Evolutionary conservation across 352 stramenopile species (phyloP), one percentile per base, ranked within the genome.

Genomic region (Phytophthora palmivora): DNA sequence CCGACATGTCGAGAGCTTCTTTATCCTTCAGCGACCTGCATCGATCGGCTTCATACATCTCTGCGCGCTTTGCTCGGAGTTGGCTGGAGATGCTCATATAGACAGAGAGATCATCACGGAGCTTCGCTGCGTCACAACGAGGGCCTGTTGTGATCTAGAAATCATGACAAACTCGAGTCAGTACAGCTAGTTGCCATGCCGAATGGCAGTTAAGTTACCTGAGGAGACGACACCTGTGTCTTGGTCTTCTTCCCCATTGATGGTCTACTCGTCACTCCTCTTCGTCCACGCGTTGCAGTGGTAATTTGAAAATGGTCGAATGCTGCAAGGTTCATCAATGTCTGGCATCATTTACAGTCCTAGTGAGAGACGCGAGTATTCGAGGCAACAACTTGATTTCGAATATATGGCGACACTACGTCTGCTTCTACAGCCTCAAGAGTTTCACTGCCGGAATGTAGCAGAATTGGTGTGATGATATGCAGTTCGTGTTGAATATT

Each of bases 401-500:
- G 50, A 67, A 51, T 16, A 28, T 32, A 49, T 54, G 58, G 50
- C 33, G 42, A 21, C 42, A 30, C 12, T 12, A 43, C 21, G 26
- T 12, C 9, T 28, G 8, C 12, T 53, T 30, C 46, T 30, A 26
- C 21, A n/a, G n/a, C 11, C n/a, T 21, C 26, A 32, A 10, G 18
- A 4, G 19, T 11, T 15, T 16, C 39, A 11, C 33, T 37, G 41
- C 24, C 24, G 3, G 24, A 28, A 28, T 28, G 24, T 28, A 28
- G 24, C 24, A 28, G 3, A 28, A 3, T 28, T 28, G 24, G 24
- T 28, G 3, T 28, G 24, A 6, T 28, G 24, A 28, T 6, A 6
- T 28, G 41, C 46, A n/a, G 41, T 46, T 59, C 41, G 51, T 33
- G 46, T 43, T 68, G 18, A 56, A 57, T 67, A 69, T 50, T 64